Conservation (phyloP, 140 eudicot species). For the Stevia rebaudiana region DNA sequence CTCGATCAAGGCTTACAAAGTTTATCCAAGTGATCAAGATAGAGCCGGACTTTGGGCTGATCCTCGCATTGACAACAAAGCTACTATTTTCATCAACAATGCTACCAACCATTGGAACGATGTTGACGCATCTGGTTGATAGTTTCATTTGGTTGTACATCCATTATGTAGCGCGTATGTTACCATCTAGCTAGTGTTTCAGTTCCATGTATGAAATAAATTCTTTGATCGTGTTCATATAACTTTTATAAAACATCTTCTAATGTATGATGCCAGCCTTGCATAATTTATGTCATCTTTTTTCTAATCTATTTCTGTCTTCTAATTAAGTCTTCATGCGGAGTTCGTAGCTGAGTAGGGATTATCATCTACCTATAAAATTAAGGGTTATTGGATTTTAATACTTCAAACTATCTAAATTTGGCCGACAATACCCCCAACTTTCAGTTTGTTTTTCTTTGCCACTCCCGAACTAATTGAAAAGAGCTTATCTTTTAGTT, state of each 20-base stretch:
- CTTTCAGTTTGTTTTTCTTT: no score
- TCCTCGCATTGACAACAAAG: constrained; percentile 25
- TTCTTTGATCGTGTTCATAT: constrained; percentile 10
- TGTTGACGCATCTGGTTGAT: constrained; percentile 16
- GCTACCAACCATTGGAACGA: constrained; percentile 21
- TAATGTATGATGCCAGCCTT: background rate
- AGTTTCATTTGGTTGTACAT: background rate
- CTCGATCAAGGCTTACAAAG: constrained; percentile 25
- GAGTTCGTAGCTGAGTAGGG: no score
- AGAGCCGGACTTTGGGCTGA: constrained; percentile 27
- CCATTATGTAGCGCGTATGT: constrained; percentile 6
- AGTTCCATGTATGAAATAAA: constrained; percentile 6
- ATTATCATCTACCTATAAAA: no score
- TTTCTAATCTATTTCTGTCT: no score
- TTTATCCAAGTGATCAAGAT: constrained; percentile 30
- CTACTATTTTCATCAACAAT: constrained; percentile 19
- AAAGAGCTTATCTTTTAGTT: no score
- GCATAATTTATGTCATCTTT: background rate
- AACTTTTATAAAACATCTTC: background rate
- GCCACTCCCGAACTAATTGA: no score
- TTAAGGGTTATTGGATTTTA: no score
- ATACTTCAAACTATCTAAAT: no score
- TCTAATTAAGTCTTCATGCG: no score
- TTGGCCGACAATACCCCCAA: no score
- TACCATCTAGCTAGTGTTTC: constrained; percentile 12